Base-by-base conservation (phyloP, 768 basidiomycete genomes). In the Leccinum pellstonianum region DNA sequence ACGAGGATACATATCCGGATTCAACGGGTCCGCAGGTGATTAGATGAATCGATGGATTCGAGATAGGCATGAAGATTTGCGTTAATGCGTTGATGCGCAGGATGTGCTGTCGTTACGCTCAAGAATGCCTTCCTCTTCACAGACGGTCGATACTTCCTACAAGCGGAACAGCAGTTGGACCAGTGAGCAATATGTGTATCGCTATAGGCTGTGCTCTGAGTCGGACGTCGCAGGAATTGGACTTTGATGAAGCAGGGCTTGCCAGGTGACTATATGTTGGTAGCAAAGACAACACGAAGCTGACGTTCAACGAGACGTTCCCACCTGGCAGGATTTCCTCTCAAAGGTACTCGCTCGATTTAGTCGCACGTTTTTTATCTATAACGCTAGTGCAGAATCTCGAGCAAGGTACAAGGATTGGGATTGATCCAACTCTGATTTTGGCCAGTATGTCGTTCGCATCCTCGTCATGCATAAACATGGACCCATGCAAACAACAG, bases 71-170 rank as follows among this genome's bases (percentile, higher is more conserved):
- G 31, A 38, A 17, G 11, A 41, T 41, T 3, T 10, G 31, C 17
- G 8, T 60, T 70, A 54, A 68, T 55, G n/a, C 23, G 7, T 23
- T 23, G n/a, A 49, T 58, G 5, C 31, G 21, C 64, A 88, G 91
- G 92, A 49, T 89, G 85, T 60, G 95, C 93, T 3, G 71, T 95
- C 47, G 78, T 96, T 23, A 91, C 91, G 0, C 69, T 76, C 51
- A 77, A 86, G 29, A 77, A 85, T 4, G 95, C 95, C 0, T 86
- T 80, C 62, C 79, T 97, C 52, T 98, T 96, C 76, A 98, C 96
- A 3, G 96, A 99, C 77, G 97, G 96, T 3, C 78, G 96, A 49
- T 99, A 99, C 70, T 97, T 91, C 69, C 77, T 98, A 33, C 96
- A 99, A 75, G 97, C 97, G 0, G 85, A 82, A 61, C 83, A 94